Evolutionary conservation across 257 asterid species (phyloP).

Genomic region (Nicotiana sylvestris): DNA sequence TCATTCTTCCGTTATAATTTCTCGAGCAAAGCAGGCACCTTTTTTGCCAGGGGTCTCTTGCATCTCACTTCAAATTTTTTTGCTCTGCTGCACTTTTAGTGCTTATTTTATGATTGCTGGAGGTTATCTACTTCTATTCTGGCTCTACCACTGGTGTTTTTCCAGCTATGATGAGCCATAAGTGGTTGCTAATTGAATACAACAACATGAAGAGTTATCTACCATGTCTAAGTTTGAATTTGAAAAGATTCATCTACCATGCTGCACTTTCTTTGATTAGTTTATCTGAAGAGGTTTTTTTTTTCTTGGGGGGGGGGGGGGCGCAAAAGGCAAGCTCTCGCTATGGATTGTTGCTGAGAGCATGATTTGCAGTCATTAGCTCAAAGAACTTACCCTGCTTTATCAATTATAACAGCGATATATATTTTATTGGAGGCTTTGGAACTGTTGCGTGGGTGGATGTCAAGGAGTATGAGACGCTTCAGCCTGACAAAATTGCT

Average conservation of each 20-base stretch:
- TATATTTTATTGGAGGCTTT: constrained; percentile 95
- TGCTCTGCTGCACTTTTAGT: background rate
- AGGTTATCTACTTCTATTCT: background rate
- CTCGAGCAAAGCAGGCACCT: background rate
- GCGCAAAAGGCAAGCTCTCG: background rate
- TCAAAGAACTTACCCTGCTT: constrained; percentile 1
- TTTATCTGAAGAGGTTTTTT: background rate
- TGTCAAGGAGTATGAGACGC: constrained; percentile 77
- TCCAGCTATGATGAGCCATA: background rate
- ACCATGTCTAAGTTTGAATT: background rate
- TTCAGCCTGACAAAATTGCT: constrained; percentile 88
- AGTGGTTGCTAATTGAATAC: background rate
- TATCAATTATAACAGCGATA: constrained; percentile 51
- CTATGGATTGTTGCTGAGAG: background rate
- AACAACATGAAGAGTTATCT: background rate
- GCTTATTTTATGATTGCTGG: background rate
- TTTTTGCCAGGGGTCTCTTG: background rate
- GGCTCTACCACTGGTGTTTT: background rate
- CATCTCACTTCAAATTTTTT: background rate
- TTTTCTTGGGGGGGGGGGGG: too few relatives aligned
- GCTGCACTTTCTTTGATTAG: background rate
- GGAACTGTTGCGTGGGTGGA: constrained; percentile 99
- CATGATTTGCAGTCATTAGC: background rate
- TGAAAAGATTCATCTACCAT: too few relatives aligned
- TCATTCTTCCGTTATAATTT: background rate